Conservation (phyloP, 2,329 filamentous ascomycete genomes). For the Epichloe coenophiala region DNA sequence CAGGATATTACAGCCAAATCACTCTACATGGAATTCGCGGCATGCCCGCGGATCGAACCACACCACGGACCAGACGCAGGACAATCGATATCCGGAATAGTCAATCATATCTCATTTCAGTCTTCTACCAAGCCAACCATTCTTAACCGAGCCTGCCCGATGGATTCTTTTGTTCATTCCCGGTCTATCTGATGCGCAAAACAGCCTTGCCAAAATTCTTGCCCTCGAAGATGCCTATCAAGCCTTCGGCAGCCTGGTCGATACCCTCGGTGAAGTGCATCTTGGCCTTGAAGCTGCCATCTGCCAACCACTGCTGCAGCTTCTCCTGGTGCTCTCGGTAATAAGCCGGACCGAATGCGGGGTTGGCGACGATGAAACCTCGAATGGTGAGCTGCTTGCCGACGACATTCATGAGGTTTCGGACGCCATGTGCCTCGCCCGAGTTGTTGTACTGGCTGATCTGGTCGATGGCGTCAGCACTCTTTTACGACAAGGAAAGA, state of each 20-base stretch:
- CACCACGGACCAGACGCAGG: too few relatives aligned
- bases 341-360: conserved; percentile 54
- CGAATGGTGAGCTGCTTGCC: conserved; percentile 54
- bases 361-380: conserved; percentile 62
- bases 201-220: conserved; percentile 82
- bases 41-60: too few relatives aligned
- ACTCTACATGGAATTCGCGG: not conserved
- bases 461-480: conserved; percentile 3
- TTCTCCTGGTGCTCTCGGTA: conserved; percentile 60
- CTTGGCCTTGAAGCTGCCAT: conserved; percentile 61
- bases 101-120: not conserved
- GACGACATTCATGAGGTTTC: conserved; percentile 52
- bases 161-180: too few relatives aligned
- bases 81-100: not conserved
- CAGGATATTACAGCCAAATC: not conserved
- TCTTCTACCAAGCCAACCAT: not conserved
- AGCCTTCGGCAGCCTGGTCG: conserved; percentile 61
- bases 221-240: conserved; percentile 62
- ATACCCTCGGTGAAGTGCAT: conserved; percentile 60
- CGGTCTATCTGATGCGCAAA: conserved; percentile 20
- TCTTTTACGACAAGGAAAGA: not conserved
- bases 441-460: conserved; percentile 74
- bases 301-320: conserved; percentile 60
- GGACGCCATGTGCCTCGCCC: conserved; percentile 42
- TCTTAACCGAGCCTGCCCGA: too few relatives aligned